Conservation (phyloP, 2,329 filamentous ascomycete genomes). For the Helotiales sp. region DNA sequence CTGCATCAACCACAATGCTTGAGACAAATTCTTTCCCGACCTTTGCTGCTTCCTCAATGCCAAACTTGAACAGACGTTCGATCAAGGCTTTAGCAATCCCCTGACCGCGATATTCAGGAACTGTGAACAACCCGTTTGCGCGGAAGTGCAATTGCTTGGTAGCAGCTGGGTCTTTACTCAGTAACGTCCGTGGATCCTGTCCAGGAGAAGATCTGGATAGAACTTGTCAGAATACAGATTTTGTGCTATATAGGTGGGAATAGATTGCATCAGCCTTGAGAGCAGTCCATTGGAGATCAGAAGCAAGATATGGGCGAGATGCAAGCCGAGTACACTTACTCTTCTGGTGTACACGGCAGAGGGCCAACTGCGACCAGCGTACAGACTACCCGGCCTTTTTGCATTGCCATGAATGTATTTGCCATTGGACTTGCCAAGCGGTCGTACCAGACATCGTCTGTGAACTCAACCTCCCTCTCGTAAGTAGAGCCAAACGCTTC, state of each 20-base stretch:
- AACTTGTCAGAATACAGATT: background rate
- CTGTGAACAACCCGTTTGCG: conserved; percentile 41
- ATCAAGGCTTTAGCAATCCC: conserved; percentile 39
- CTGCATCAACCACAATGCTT: conserved; percentile 37
- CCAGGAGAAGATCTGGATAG: conserved; percentile 9
- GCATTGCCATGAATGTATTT: conserved; percentile 37
- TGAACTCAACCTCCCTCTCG: conserved; percentile 37
- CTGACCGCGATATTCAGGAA: conserved; percentile 38
- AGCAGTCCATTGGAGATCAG: too few relatives aligned
- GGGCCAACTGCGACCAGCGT: conserved; percentile 16
- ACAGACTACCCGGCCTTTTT: conserved; percentile 32
- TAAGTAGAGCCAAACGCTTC: conserved; percentile 42
- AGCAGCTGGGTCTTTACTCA: background rate
- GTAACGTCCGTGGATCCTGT: conserved; percentile 11
- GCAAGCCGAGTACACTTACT: conserved; percentile 10
- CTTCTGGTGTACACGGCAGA: conserved; percentile 12
- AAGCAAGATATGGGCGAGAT: too few relatives aligned
- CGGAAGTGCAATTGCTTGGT: conserved; percentile 31
- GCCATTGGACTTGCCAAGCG: conserved; percentile 39
- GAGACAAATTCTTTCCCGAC: conserved; percentile 26
- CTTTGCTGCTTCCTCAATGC: conserved; percentile 27
- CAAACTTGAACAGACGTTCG: conserved; percentile 31
- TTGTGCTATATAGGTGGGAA: background rate
- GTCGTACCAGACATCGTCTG: conserved; percentile 38
- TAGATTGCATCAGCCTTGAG: too few relatives aligned